Percentiles rank a stretch among this genome's conserved stretches.
Evolutionary conservation across 345 rosid species (phyloP).

Genomic region (Salix brachista): DNA sequence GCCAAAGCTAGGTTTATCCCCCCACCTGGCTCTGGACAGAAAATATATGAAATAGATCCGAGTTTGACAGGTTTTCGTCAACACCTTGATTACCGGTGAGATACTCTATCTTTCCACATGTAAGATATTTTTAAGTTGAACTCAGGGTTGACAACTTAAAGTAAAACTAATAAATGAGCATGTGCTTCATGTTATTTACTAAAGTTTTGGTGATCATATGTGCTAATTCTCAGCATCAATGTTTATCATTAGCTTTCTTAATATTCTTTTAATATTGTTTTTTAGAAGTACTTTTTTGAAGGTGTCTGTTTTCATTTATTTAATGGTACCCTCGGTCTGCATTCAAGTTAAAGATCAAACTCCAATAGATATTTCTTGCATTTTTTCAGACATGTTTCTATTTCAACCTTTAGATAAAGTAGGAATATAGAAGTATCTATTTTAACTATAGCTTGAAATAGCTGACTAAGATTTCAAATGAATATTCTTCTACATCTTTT

Average conservation of each 20-base stretch:
- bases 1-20: slow-evolving; percentile 41
- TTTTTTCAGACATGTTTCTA: neutral
- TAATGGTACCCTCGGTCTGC: neutral
- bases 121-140: neutral
- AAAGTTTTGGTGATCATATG: neutral
- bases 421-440: too few species aligned
- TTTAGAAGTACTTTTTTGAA: neutral
- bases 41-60: slow-evolving; percentile 84
- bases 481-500: too few species aligned
- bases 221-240: too few species aligned
- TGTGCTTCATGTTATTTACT: too few species aligned
- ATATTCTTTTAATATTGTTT: too few species aligned
- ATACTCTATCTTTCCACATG: neutral
- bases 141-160: neutral
- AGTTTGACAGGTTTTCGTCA: slow-evolving; percentile 43
- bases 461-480: too few species aligned
- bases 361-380: neutral
- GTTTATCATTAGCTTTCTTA: too few species aligned
- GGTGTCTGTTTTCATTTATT: neutral
- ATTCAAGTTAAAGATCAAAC: neutral
- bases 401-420: neutral
- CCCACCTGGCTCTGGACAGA: slow-evolving; percentile 74
- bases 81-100: slow-evolving; percentile 89
- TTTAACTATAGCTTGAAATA: too few species aligned
- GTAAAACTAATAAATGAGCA: neutral